Percentiles rank a stretch among this genome's conserved stretches.
Evolutionary conservation across 1,284 basidiomycete species (phyloP).

Genomic region (Chondrostereum purpureum): DNA sequence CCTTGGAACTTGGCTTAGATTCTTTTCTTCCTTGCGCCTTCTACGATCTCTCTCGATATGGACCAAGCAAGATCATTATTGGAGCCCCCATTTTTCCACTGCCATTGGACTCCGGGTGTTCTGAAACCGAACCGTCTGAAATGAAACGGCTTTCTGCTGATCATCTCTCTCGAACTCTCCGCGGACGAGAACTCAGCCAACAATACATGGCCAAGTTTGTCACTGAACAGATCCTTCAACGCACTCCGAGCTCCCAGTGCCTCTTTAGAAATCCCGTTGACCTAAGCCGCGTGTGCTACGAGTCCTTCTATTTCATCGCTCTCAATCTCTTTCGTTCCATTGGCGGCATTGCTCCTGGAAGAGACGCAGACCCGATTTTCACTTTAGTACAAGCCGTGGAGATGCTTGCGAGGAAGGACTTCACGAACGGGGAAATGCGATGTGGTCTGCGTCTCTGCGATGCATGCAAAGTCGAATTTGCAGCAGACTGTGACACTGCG

Average conservation of each 20-base stretch:
- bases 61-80: conserved; percentile 55
- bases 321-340: conserved; percentile 64
- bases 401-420: conserved; percentile 65
- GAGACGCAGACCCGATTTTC: conserved; percentile 67
- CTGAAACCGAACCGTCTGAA: conserved; percentile 5
- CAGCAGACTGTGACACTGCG: conserved; percentile 40
- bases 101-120: conserved; percentile 19
- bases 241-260: conserved; percentile 43
- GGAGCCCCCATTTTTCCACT: conserved; percentile 33
- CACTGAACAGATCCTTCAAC: conserved; percentile 43
- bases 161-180: conserved; percentile 43
- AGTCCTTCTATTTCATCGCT: conserved; percentile 70
- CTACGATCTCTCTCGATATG: conserved; percentile 68
- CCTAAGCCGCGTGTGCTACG: conserved; percentile 40
- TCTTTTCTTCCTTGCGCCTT: conserved; percentile 58
- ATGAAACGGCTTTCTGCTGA: conserved; percentile 31
- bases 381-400: conserved; percentile 60
- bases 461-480: conserved; percentile 57
- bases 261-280: conserved; percentile 24
- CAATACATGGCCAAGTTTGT: conserved; percentile 58
- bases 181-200: conserved; percentile 60
- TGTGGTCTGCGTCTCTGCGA: conserved; percentile 56
- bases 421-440: conserved; percentile 46
- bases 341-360: conserved; percentile 60
- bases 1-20: conserved; percentile 51